Percentiles rank a stretch among this genome's conserved stretches.
Conservation (phyloP, 1,284 basidiomycete species). For the Cutaneotrichosporon mucoides region DNA sequence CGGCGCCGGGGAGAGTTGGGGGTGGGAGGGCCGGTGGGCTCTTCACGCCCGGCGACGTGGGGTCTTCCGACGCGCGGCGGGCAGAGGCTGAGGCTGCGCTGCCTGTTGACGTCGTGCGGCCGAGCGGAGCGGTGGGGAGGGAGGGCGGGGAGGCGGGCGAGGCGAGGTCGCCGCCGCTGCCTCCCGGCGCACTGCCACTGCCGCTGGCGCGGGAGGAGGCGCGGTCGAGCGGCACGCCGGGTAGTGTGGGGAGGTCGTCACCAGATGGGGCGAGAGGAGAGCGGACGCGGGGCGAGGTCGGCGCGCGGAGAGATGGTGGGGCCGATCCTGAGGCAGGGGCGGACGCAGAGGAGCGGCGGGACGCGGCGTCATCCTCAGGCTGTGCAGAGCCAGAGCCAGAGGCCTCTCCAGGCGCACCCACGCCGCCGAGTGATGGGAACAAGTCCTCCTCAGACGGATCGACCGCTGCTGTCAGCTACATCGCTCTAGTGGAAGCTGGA, state of each 20-base stretch:
- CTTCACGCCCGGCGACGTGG: no score
- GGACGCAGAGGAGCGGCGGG: neutral
- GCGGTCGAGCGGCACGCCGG: neutral
- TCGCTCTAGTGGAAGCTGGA: no score
- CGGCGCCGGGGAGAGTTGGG: neutral
- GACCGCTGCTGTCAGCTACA: conserved; percentile 21
- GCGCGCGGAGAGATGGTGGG: conserved; percentile 6
- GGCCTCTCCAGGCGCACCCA: no score
- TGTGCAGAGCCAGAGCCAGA: no score
- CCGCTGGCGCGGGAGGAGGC: neutral
- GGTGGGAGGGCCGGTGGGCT: conserved; percentile 2
- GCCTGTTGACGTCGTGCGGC: no score
- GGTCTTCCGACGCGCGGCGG: no score
- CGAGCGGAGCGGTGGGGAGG: no score
- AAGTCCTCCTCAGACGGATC: conserved; percentile 10
- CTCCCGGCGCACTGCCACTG: neutral
- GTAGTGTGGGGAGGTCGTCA: neutral
- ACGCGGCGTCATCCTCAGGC: no score
- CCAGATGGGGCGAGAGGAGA: neutral
- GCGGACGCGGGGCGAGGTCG: conserved; percentile 3
- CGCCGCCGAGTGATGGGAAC: neutral
- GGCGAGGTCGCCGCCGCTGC: no score
- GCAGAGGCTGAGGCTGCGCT: no score
- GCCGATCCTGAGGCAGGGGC: no score
- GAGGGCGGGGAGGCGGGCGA: no score